phyloP scores from a whole-genome alignment of 768 basidiomycete genomes.

The Boletus edulis region DNA sequence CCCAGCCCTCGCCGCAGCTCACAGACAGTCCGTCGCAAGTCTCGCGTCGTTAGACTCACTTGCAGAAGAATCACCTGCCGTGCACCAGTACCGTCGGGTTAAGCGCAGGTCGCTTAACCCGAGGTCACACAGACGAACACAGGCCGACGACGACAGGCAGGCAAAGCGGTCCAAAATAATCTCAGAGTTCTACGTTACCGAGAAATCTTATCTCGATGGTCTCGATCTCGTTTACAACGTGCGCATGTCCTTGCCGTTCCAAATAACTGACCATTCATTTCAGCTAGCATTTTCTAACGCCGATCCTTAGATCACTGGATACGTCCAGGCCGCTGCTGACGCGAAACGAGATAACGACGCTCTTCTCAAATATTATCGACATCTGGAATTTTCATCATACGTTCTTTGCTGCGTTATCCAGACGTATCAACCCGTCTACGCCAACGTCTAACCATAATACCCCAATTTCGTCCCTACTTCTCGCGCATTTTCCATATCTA shows the following conservation, averaged over 20 bases:
- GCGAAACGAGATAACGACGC: constrained; percentile 62
- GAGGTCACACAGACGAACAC: constrained; percentile 32
- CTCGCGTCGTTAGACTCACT: constrained; percentile 73
- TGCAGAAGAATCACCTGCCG: constrained; percentile 42
- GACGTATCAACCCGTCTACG: constrained; percentile 31
- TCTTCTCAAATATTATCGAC: constrained; percentile 89
- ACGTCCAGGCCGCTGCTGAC: constrained; percentile 65
- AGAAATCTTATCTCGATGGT: constrained; percentile 77
- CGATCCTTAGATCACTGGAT: constrained; percentile 74
- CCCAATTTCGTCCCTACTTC: constrained; percentile 57
- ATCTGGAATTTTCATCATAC: constrained; percentile 87
- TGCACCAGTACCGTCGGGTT: constrained; percentile 29
- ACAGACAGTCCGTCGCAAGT: constrained; percentile 68
- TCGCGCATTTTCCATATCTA: constrained; percentile 84
- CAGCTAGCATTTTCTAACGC: constrained; percentile 75
- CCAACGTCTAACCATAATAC: constrained; percentile 29
- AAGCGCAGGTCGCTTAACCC: constrained; percentile 37
- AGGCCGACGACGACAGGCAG: constrained; percentile 46
- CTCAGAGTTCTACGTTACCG: constrained; percentile 80
- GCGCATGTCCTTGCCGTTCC: constrained; percentile 23
- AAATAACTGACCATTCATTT: not conserved
- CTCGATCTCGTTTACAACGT: constrained; percentile 82
- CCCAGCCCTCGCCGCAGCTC: constrained; percentile 28
- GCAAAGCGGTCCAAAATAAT: constrained; percentile 66
- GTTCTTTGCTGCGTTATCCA: constrained; percentile 61